These are phyloP conservation scores for Globisporangium mamillatum DNA, from an alignment of 352 stramenopile genomes.

Conservation along the genomic window DNA sequence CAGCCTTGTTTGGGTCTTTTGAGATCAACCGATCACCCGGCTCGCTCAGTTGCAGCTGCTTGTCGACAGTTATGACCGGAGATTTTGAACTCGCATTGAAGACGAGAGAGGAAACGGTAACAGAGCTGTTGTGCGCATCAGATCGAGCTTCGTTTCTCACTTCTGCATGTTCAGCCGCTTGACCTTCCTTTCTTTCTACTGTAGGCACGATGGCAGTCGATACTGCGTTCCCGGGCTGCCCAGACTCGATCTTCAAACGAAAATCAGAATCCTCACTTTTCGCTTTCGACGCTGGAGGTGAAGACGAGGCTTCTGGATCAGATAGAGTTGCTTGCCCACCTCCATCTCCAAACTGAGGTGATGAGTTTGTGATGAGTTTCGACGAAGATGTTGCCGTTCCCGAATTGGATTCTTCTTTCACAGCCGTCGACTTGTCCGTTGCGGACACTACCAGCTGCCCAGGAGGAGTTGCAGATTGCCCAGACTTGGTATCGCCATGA, in stretches of 20 bases:
- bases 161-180: neutral
- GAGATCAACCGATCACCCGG: neutral
- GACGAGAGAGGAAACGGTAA: conserved; percentile 5
- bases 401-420: neutral
- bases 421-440: neutral
- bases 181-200: neutral
- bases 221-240: neutral
- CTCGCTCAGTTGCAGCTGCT: conserved; percentile 16
- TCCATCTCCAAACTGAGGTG: neutral
- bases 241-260: neutral
- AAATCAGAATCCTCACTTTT: neutral
- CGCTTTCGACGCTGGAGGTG: neutral
- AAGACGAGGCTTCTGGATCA: neutral
- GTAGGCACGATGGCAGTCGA: neutral
- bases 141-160: neutral
- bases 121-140: neutral
- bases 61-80: neutral
- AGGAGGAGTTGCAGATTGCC: neutral
- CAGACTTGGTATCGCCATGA: neutral
- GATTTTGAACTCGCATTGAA: neutral
- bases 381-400: neutral
- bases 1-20: conserved; percentile 7
- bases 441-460: neutral
- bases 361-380: neutral
- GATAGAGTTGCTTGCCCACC: neutral